These are phyloP conservation scores for Pleurotus tuber-regium DNA, from an alignment of 768 basidiomycete species.

Conservation along the genomic window DNA sequence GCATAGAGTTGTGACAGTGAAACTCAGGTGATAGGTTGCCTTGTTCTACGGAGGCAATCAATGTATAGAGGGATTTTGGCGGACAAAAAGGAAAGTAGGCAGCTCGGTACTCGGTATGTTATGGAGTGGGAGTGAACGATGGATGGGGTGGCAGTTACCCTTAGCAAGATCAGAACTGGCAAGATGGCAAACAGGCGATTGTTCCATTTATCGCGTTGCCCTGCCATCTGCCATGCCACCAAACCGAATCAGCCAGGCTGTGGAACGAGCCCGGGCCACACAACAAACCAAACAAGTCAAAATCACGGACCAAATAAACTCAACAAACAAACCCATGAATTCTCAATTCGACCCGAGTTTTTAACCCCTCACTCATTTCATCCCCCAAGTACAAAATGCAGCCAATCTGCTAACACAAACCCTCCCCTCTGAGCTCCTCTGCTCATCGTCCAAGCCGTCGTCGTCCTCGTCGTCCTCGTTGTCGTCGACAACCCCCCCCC, in stretches of 20 bases:
- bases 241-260: constrained; percentile 10
- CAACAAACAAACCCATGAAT: constrained; percentile 8
- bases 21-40: constrained; percentile 1
- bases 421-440: constrained; percentile 1
- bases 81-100: constrained; percentile 1
- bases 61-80: constrained; percentile 6
- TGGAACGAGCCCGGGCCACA: neutral
- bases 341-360: constrained; percentile 3
- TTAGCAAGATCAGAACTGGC: neutral
- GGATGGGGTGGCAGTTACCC: neutral
- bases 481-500: constrained; percentile 7
- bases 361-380: constrained; percentile 9
- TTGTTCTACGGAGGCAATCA: constrained; percentile 5
- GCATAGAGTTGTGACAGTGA: neutral
- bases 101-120: neutral
- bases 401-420: constrained; percentile 17
- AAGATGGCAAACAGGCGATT: neutral
- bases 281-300: constrained; percentile 8
- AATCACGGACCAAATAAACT: constrained; percentile 5
- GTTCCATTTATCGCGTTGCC: constrained; percentile 4
- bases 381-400: constrained; percentile 13
- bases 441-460: neutral
- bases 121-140: neutral
- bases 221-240: constrained; percentile 4
- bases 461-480: neutral